Percentiles rank a stretch among this genome's conserved stretches.
phyloP scores from a whole-genome alignment of 2,329 filamentous ascomycete genomes.

The Amphichorda felina region DNA sequence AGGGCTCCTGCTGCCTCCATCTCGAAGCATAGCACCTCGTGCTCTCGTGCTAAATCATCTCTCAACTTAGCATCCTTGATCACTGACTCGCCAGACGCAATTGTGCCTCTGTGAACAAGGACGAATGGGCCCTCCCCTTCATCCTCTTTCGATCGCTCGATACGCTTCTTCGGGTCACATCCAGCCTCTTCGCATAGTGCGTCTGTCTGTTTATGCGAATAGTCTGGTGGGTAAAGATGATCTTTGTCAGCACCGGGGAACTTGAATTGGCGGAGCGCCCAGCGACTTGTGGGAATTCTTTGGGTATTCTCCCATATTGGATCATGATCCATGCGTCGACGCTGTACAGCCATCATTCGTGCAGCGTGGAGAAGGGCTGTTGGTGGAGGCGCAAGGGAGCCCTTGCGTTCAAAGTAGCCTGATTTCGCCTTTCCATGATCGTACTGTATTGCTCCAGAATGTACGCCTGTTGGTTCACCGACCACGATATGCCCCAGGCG shows the following conservation, averaged over 20 bases:
- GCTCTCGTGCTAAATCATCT: slow-evolving; percentile 4
- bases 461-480: slow-evolving; percentile 6
- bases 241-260: slow-evolving; percentile 5
- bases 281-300: slow-evolving; percentile 2
- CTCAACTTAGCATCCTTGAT: slow-evolving; percentile 7
- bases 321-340: slow-evolving; percentile 2
- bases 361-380: slow-evolving; percentile 7
- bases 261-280: slow-evolving; percentile 3
- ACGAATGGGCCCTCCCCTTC: slow-evolving; percentile 4
- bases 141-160: slow-evolving; percentile 5
- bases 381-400: slow-evolving; percentile 6
- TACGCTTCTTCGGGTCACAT: slow-evolving; percentile 4
- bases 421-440: slow-evolving; percentile 9
- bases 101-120: slow-evolving; percentile 8
- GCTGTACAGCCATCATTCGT: slow-evolving; percentile 4
- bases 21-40: slow-evolving; percentile 5
- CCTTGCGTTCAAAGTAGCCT: slow-evolving; percentile 8
- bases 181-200: slow-evolving; percentile 5
- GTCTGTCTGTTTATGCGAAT: slow-evolving; percentile 1
- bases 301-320: slow-evolving; percentile 4
- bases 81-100: slow-evolving; percentile 8
- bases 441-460: slow-evolving; percentile 8
- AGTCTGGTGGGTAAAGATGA: slow-evolving; percentile 5
- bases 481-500: slow-evolving; percentile 12
- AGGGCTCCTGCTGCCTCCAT: slow-evolving; percentile 4